phyloP scores from a whole-genome alignment of 129 eudicot genomes.

The Helianthus annuus region DNA sequence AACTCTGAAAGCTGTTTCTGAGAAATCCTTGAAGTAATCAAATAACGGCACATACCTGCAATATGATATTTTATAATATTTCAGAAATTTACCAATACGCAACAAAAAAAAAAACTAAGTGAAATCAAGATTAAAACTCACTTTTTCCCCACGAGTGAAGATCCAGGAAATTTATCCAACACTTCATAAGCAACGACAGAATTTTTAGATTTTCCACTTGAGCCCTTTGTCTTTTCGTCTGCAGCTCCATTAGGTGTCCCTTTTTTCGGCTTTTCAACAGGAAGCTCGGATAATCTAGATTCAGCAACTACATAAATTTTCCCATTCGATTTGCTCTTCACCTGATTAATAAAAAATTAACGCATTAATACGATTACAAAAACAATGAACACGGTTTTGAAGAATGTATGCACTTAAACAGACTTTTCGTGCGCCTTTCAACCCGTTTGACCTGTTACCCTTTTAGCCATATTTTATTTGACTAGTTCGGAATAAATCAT shows the following conservation, averaged over 20 bases:
- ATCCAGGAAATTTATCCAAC: constrained; percentile 60
- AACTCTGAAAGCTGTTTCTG: constrained; percentile 27
- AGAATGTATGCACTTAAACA: background rate
- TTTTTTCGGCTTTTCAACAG: constrained; percentile 41
- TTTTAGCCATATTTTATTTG: background rate
- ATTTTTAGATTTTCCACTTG: constrained; percentile 40
- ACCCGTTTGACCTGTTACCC: background rate
- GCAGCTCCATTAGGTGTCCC: constrained; percentile 54
- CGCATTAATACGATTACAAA: background rate
- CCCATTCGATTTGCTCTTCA: constrained; percentile 58
- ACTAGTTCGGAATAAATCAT: background rate
- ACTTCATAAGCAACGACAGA: constrained; percentile 48
- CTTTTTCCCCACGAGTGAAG: constrained; percentile 78
- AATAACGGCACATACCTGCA: constrained; percentile 49
- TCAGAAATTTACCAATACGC: background rate
- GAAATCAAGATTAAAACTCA: constrained; percentile 27
- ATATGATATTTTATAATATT: constrained; percentile 37
- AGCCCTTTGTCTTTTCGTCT: constrained; percentile 34
- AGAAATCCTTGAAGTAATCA: constrained; percentile 20
- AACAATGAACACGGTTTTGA: background rate
- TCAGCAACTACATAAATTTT: constrained; percentile 33
- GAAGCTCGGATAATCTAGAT: constrained; percentile 18
- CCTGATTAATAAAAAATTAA: constrained; percentile 25
- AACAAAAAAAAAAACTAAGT: background rate
- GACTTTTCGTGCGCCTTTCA: background rate